Conservation (phyloP, 306 rosid species). For the Vigna angularis region DNA sequence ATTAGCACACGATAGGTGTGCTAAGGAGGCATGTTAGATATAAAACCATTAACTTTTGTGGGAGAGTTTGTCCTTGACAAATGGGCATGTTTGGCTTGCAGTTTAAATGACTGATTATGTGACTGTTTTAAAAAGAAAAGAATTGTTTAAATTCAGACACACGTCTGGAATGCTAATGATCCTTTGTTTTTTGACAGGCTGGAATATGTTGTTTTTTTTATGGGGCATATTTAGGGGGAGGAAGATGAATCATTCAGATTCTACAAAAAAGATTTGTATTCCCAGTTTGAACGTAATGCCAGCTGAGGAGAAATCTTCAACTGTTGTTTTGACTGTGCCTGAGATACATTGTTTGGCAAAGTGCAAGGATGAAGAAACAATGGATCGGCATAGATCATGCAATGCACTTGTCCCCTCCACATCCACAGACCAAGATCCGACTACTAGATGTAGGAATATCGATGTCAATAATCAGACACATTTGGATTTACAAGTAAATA, state of each 20-base stretch:
- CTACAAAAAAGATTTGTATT: slow-evolving; percentile 56
- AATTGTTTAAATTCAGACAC: slow-evolving; percentile 25
- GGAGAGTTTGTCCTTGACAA: slow-evolving; percentile 12
- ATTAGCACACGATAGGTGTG: not conserved
- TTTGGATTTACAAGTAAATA: slow-evolving; percentile 50
- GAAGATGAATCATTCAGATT: slow-evolving; percentile 60
- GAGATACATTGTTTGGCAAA: slow-evolving; percentile 53
- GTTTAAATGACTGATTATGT: not conserved
- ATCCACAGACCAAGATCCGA: slow-evolving; percentile 43
- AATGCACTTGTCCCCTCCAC: slow-evolving; percentile 48
- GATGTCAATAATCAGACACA: slow-evolving; percentile 49
- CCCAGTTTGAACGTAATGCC: slow-evolving; percentile 57
- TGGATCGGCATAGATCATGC: slow-evolving; percentile 53
- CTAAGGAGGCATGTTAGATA: not conserved
- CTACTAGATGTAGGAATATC: slow-evolving; percentile 44
- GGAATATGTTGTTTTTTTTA: slow-evolving; percentile 92
- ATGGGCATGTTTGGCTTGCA: slow-evolving; percentile 23
- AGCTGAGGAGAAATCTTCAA: slow-evolving; percentile 52
- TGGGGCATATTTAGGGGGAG: slow-evolving; percentile 95
- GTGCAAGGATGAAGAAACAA: slow-evolving; percentile 49
- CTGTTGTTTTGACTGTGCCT: slow-evolving; percentile 56
- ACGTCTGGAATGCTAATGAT: slow-evolving; percentile 26
- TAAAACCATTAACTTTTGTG: not conserved
- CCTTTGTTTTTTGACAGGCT: slow-evolving; percentile 63
- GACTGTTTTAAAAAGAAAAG: not conserved